Percentiles rank a stretch among this genome's conserved stretches.
These are phyloP conservation scores for Leishmania mexicana DNA, from an alignment of 208 protist species.

Conservation along the genomic window DNA sequence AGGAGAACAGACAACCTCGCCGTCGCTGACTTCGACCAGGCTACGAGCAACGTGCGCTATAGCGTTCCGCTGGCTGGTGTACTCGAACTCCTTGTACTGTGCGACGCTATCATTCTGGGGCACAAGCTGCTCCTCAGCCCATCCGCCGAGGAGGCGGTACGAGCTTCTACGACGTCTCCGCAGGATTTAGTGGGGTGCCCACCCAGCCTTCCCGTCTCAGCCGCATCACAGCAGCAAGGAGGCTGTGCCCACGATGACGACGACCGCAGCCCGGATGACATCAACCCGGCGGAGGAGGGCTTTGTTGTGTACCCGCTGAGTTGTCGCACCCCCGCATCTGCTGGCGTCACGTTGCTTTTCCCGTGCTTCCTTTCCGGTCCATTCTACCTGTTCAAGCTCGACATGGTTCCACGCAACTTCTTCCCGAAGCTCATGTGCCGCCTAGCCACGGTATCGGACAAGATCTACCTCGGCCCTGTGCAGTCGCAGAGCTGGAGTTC, in stretches of 20 bases:
- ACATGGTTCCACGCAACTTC: constrained; percentile 75
- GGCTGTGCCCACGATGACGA: neutral
- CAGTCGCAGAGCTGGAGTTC: constrained; percentile 16
- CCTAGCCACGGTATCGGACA: constrained; percentile 39
- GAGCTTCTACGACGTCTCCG: neutral
- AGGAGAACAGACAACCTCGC: neutral
- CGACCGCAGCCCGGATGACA: neutral
- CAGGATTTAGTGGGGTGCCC: neutral
- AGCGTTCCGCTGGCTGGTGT: constrained; percentile 22
- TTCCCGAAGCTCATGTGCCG: constrained; percentile 73
- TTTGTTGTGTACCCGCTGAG: constrained; percentile 72
- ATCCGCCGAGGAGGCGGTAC: neutral
- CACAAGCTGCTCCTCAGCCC: constrained; percentile 29
- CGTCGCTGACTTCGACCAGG: neutral
- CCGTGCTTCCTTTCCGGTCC: constrained; percentile 72
- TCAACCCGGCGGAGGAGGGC: constrained; percentile 29
- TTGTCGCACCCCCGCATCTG: constrained; percentile 49
- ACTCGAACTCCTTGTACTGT: constrained; percentile 26
- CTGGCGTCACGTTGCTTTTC: constrained; percentile 55
- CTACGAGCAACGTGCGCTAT: constrained; percentile 6
- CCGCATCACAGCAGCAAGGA: neutral
- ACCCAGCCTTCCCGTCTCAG: neutral
- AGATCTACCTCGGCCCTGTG: constrained; percentile 65
- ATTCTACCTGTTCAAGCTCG: constrained; percentile 82
- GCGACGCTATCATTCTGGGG: constrained; percentile 35